phyloP scores from a whole-genome alignment of 495 filamentous ascomycete genomes.

The Neurospora cerealis region DNA sequence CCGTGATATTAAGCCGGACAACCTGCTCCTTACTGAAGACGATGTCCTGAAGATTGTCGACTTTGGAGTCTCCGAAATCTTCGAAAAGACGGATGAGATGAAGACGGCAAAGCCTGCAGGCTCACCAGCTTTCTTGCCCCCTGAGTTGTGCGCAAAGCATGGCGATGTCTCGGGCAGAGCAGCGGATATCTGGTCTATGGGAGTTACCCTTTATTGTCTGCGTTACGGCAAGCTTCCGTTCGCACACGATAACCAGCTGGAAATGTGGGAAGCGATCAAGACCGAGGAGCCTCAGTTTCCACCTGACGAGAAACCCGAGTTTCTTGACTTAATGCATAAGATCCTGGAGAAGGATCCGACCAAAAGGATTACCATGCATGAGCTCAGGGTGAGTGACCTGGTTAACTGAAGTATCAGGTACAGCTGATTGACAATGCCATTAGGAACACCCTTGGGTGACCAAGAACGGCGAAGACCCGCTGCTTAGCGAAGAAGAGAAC shows the following conservation, averaged over 20 bases:
- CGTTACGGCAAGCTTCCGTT: slow-evolving; percentile 84
- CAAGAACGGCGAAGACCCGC: slow-evolving; percentile 63
- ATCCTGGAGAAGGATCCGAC: slow-evolving; percentile 68
- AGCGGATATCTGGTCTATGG: slow-evolving; percentile 98
- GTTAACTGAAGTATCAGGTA: not conserved
- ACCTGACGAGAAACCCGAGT: slow-evolving; percentile 45
- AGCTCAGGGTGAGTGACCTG: slow-evolving; percentile 54
- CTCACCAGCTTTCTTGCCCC: slow-evolving; percentile 89
- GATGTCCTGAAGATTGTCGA: slow-evolving; percentile 94
- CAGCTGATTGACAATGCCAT: slow-evolving; percentile 3
- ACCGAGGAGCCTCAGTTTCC: slow-evolving; percentile 45
- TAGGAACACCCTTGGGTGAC: slow-evolving; percentile 96
- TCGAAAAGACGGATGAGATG: slow-evolving; percentile 84
- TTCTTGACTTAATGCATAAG: slow-evolving; percentile 55
- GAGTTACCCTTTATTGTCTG: slow-evolving; percentile 86
- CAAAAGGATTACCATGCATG: slow-evolving; percentile 71
- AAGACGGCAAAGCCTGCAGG: slow-evolving; percentile 88
- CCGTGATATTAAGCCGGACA: slow-evolving; percentile 97
- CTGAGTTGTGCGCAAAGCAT: slow-evolving; percentile 84
- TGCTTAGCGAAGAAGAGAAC: slow-evolving; percentile 79
- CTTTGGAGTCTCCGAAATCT: slow-evolving; percentile 98
- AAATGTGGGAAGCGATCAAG: slow-evolving; percentile 83
- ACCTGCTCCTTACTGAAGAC: slow-evolving; percentile 80
- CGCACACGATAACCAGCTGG: slow-evolving; percentile 63
- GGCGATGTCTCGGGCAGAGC: slow-evolving; percentile 82